phyloP scores from a whole-genome alignment of 805 yeast species.

The Saccharomycopsis sp. region DNA sequence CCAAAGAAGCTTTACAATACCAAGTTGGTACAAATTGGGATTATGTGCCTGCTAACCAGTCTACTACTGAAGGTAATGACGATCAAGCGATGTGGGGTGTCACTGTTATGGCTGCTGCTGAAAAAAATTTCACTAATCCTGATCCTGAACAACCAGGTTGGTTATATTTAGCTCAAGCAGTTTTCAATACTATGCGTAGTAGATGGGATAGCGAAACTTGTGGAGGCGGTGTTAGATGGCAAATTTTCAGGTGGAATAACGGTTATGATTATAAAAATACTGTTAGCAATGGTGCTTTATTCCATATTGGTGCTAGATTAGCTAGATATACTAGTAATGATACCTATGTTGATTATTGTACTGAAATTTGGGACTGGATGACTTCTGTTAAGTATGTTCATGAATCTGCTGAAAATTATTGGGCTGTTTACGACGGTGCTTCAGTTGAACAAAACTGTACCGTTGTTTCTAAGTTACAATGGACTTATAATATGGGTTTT shows the following conservation, averaged over 20 bases:
- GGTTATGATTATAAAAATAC: constrained; percentile 92
- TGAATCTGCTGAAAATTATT: constrained; percentile 25
- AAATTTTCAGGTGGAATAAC: constrained; percentile 86
- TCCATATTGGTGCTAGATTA: constrained; percentile 78
- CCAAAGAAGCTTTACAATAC: constrained; percentile 52
- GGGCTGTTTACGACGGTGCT: constrained; percentile 64
- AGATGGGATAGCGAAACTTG: constrained; percentile 77
- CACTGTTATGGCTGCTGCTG: constrained; percentile 87
- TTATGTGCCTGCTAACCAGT: constrained; percentile 80
- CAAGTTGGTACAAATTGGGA: constrained; percentile 70
- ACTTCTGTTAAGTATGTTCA: constrained; percentile 37
- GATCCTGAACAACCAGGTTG: constrained; percentile 54
- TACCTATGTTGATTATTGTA: constrained; percentile 67
- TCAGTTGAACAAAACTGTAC: constrained; percentile 50
- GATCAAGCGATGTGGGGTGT: constrained; percentile 98
- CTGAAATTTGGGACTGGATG: constrained; percentile 76
- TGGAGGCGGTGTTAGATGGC: constrained; percentile 93
- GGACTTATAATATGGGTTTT: constrained; percentile 85
- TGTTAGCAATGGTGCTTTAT: constrained; percentile 82
- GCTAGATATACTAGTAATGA: constrained; percentile 74
- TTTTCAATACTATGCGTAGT: constrained; percentile 78
- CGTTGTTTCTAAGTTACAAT: constrained; percentile 45
- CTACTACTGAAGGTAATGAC: constrained; percentile 93
- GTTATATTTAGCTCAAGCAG: constrained; percentile 80
- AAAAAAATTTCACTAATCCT: constrained; percentile 72